A percentile compares a stretch with the other conserved stretches of the same genome.
These are phyloP conservation scores for Aspergillus saccharolyticus DNA, from an alignment of 495 filamentous ascomycete genomes.

Conservation along the genomic window DNA sequence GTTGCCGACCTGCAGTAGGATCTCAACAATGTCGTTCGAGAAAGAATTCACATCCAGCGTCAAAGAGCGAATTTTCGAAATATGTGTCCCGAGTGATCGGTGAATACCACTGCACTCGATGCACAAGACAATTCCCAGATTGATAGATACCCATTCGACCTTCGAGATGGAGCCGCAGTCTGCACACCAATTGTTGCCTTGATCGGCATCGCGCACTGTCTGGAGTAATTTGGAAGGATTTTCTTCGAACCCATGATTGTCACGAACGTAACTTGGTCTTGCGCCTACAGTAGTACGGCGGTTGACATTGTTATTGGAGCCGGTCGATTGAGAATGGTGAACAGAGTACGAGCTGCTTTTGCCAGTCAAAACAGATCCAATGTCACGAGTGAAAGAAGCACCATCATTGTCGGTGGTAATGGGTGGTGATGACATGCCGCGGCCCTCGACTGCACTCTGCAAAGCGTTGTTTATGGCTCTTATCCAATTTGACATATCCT, in stretches of 20 bases:
- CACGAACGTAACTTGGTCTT: slow-evolving; percentile 67
- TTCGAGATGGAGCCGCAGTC: slow-evolving; percentile 89
- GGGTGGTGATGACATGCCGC: slow-evolving; percentile 47
- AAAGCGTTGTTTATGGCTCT: slow-evolving; percentile 93
- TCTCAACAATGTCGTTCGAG: slow-evolving; percentile 90
- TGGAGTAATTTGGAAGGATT: slow-evolving; percentile 82
- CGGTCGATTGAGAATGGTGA: slow-evolving; percentile 50
- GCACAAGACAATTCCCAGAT: slow-evolving; percentile 91
- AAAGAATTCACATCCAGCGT: slow-evolving; percentile 94
- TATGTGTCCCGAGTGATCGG: slow-evolving; percentile 92
- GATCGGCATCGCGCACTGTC: slow-evolving; percentile 80
- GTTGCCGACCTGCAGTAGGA: slow-evolving; percentile 91
- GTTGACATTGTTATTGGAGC: slow-evolving; percentile 52
- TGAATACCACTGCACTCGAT: slow-evolving; percentile 99
- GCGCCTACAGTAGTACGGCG: slow-evolving; percentile 88
- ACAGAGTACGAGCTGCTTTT: slow-evolving; percentile 75
- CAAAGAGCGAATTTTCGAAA: slow-evolving; percentile 93
- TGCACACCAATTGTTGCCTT: slow-evolving; percentile 91
- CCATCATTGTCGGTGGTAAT: slow-evolving; percentile 42
- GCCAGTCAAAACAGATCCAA: slow-evolving; percentile 88
- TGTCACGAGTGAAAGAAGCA: slow-evolving; percentile 64
- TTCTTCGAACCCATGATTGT: slow-evolving; percentile 68
- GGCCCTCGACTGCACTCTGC: slow-evolving; percentile 88
- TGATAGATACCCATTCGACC: slow-evolving; percentile 98
- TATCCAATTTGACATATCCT: slow-evolving; percentile 98